Percentiles rank a stretch among this genome's conserved stretches.
Evolutionary conservation across 805 yeast genomes (phyloP).

Genomic region (Starmerella bombi): DNA sequence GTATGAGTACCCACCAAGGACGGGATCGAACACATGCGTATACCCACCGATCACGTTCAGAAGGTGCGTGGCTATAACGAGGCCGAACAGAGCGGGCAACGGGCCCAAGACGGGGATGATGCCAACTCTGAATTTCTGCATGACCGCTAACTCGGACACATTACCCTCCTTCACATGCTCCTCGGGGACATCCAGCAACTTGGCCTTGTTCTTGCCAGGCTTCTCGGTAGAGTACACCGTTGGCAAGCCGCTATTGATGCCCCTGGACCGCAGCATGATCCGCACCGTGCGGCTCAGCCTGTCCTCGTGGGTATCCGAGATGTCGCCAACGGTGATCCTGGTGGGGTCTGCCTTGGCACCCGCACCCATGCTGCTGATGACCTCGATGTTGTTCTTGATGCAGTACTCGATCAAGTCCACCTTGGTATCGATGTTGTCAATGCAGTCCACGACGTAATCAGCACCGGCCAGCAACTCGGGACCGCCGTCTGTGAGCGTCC

Average conservation of each 20-base stretch:
- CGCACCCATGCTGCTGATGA: slow-evolving; percentile 91
- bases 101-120: slow-evolving; percentile 93
- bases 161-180: slow-evolving; percentile 67
- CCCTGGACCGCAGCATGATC: slow-evolving; percentile 65
- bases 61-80: slow-evolving; percentile 74
- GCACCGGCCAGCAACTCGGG: slow-evolving; percentile 56
- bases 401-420: slow-evolving; percentile 76
- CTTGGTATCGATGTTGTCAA: slow-evolving; percentile 94
- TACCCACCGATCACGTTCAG: slow-evolving; percentile 73
- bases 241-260: slow-evolving; percentile 63
- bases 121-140: slow-evolving; percentile 82
- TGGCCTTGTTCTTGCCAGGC: slow-evolving; percentile 91
- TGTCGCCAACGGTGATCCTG: slow-evolving; percentile 76
- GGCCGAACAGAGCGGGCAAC: slow-evolving; percentile 92
- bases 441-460: slow-evolving; percentile 80
- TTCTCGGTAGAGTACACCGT: slow-evolving; percentile 90
- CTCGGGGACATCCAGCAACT: slow-evolving; percentile 70
- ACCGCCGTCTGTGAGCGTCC: slow-evolving; percentile 42
- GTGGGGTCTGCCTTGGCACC: slow-evolving; percentile 95
- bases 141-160: slow-evolving; percentile 75
- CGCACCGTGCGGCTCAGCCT: slow-evolving; percentile 81
- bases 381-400: slow-evolving; percentile 44
- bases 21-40: slow-evolving; percentile 36
- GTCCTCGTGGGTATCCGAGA: slow-evolving; percentile 84
- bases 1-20: slow-evolving; percentile 53